Conservation (phyloP, 2,329 filamentous ascomycete species). For the Byssoonygena ceratinophila region DNA sequence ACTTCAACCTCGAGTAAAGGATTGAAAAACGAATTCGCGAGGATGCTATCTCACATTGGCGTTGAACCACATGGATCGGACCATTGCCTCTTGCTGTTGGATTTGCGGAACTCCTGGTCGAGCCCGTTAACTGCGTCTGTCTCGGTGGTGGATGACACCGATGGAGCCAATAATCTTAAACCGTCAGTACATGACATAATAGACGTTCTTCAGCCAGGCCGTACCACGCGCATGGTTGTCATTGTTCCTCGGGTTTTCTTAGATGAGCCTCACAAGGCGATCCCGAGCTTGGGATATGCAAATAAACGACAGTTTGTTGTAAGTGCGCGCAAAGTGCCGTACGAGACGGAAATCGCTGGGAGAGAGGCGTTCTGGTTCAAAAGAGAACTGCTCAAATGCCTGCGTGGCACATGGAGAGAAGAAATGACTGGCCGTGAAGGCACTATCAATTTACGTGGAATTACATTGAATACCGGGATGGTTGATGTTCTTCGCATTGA, state of each 20-base stretch:
- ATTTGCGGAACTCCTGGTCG: constrained; percentile 84
- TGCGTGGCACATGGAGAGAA: constrained; percentile 63
- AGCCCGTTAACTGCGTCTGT: constrained; percentile 61
- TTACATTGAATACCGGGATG: constrained; percentile 66
- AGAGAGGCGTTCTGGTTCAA: constrained; percentile 88
- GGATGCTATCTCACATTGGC: constrained; percentile 36
- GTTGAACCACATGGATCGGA: constrained; percentile 42
- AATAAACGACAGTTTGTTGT: constrained; percentile 90
- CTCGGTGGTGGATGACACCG: constrained; percentile 31
- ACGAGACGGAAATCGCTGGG: constrained; percentile 64
- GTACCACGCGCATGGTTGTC: constrained; percentile 62
- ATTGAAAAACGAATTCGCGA: constrained; percentile 34
- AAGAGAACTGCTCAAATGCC: constrained; percentile 61
- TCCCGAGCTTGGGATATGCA: constrained; percentile 69
- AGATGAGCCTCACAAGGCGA: constrained; percentile 62
- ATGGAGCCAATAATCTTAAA: constrained; percentile 17
- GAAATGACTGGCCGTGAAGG: constrained; percentile 51
- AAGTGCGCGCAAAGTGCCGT: constrained; percentile 64
- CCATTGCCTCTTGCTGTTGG: constrained; percentile 68
- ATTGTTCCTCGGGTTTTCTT: constrained; percentile 66
- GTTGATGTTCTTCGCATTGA: constrained; percentile 73
- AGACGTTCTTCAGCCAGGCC: constrained; percentile 46
- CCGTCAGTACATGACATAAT: constrained; percentile 28
- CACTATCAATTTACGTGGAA: constrained; percentile 61
- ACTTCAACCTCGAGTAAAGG: constrained; percentile 12